These are phyloP conservation scores for Fagopyrum tataricum DNA, from an alignment of 148 eudicot genomes.

Conservation along the genomic window DNA sequence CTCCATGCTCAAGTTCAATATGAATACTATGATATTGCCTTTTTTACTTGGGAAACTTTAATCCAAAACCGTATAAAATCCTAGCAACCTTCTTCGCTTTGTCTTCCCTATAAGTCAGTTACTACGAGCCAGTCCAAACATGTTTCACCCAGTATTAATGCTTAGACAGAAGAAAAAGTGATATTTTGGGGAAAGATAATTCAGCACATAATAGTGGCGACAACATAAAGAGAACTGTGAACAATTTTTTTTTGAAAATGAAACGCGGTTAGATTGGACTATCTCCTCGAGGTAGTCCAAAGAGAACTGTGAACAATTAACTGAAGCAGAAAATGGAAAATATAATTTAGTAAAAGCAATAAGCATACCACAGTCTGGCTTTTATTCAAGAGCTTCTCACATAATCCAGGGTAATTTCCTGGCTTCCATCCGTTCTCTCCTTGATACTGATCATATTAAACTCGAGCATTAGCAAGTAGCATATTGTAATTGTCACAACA, in stretches of 20 bases:
- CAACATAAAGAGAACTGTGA: neutral
- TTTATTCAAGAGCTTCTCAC: conserved; percentile 84
- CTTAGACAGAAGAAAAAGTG: too few species aligned
- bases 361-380: conserved; percentile 93
- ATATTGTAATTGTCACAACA: neutral
- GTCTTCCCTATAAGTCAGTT: too few species aligned
- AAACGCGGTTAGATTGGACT: too few species aligned
- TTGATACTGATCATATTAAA: conserved; percentile 61
- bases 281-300: too few species aligned
- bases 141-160: too few species aligned
- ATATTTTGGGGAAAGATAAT: neutral
- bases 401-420: conserved; percentile 76
- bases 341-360: neutral
- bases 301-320: neutral
- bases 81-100: too few species aligned
- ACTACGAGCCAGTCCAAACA: too few species aligned
- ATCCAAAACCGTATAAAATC: too few species aligned
- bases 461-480: neutral
- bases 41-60: too few species aligned
- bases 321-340: neutral
- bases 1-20: too few species aligned
- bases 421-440: conserved; percentile 95
- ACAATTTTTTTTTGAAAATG: too few species aligned
- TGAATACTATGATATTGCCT: too few species aligned
- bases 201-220: neutral